Evolutionary conservation across 2,329 filamentous ascomycete genomes (phyloP).

Genomic region (Lomentospora prolificans): DNA sequence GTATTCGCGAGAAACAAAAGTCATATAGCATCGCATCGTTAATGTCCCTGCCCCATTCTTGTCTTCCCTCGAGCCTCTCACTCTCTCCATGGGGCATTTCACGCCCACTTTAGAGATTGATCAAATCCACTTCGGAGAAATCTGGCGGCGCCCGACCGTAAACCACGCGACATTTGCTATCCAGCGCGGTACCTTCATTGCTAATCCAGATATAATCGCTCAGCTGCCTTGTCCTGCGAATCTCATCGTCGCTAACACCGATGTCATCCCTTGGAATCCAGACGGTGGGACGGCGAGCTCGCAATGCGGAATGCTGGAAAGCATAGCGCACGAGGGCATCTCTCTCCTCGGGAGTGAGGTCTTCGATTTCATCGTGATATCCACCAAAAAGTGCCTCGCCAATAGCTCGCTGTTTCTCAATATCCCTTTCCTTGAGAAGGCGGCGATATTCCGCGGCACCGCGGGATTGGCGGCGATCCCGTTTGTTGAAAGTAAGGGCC

Average conservation of each 20-base stretch:
- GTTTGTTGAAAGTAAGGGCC: slow-evolving; percentile 9
- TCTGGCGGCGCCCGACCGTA: slow-evolving; percentile 82
- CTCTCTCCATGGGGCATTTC: background rate
- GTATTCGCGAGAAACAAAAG: background rate
- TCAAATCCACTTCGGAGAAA: slow-evolving; percentile 80
- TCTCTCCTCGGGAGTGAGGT: slow-evolving; percentile 81
- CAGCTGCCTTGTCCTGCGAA: slow-evolving; percentile 64
- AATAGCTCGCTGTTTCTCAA: slow-evolving; percentile 64
- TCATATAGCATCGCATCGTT: background rate
- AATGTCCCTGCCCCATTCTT: too few relatives aligned
- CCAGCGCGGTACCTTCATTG: slow-evolving; percentile 81
- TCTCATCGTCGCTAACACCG: slow-evolving; percentile 86
- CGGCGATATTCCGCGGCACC: slow-evolving; percentile 38
- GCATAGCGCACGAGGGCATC: slow-evolving; percentile 77
- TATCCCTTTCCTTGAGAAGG: slow-evolving; percentile 44
- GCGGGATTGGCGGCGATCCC: slow-evolving; percentile 18
- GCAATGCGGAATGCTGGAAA: slow-evolving; percentile 82
- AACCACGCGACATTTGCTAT: slow-evolving; percentile 72
- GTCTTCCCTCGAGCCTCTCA: background rate
- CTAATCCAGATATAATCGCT: slow-evolving; percentile 84
- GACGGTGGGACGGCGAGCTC: slow-evolving; percentile 74
- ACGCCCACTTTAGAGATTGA: slow-evolving; percentile 50
- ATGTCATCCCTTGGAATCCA: slow-evolving; percentile 92
- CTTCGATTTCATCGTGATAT: slow-evolving; percentile 87
- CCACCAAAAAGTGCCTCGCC: slow-evolving; percentile 77